Evolutionary conservation across 441 rosid species (phyloP).

Genomic region (Populus tomentosa): DNA sequence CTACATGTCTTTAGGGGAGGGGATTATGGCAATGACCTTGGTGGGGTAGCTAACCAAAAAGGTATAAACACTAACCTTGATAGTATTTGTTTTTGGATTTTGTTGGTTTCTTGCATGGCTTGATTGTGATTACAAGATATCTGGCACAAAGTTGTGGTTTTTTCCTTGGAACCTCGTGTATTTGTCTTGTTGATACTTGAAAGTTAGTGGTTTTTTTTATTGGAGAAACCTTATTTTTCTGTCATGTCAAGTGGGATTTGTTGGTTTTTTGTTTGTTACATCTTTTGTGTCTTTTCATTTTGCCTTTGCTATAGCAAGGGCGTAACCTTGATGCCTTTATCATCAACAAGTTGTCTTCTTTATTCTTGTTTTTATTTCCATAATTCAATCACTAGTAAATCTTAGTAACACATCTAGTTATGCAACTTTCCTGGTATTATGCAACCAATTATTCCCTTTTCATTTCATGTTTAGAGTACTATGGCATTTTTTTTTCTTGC

Average conservation of each 20-base stretch:
- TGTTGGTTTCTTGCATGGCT: constrained; percentile 4
- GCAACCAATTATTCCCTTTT: not conserved
- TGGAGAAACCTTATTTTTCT: not conserved
- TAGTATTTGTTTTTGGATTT: constrained; percentile 1
- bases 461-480: not conserved
- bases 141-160: not conserved
- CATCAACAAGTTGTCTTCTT: not conserved
- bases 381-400: too few relatives aligned
- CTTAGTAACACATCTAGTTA: too few relatives aligned
- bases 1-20: constrained; percentile 56
- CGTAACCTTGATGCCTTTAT: not conserved
- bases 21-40: constrained; percentile 40
- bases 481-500: not conserved
- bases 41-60: constrained; percentile 36
- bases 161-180: constrained; percentile 21
- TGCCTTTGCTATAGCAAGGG: not conserved
- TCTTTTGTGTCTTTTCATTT: not conserved
- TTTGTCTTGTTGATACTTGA: constrained; percentile 24
- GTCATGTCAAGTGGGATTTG: constrained; percentile 6
- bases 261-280: constrained; percentile 12
- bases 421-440: too few relatives aligned
- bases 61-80: constrained; percentile 16
- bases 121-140: not conserved
- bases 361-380: not conserved
- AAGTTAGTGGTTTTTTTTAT: not conserved